phyloP scores from a whole-genome alignment of 345 rosid genomes.

The Dipteronia sinensis region DNA sequence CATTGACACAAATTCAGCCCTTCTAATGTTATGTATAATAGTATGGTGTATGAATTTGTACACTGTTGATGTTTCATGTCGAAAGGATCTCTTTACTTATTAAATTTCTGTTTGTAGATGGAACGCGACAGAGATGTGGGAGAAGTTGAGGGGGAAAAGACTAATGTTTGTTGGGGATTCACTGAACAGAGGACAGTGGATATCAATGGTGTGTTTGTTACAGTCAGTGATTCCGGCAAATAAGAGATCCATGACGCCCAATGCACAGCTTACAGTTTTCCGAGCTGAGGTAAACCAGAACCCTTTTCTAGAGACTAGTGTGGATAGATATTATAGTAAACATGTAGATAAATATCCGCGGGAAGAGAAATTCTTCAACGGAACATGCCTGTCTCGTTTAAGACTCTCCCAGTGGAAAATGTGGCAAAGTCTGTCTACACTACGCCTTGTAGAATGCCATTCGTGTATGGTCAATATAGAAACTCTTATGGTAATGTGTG shows the following conservation, averaged over 20 bases:
- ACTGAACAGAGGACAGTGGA: slow-evolving; percentile 95
- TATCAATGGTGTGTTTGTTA: slow-evolving; percentile 89
- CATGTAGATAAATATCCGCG: too few species aligned
- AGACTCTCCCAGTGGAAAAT: too few species aligned
- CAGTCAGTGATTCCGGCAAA: slow-evolving; percentile 78
- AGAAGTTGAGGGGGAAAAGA: slow-evolving; percentile 90
- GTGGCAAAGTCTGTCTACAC: too few species aligned
- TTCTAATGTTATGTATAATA: too few species aligned
- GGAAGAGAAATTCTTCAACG: too few species aligned
- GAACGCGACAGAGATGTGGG: slow-evolving; percentile 89
- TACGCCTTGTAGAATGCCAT: background rate
- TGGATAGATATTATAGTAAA: too few species aligned
- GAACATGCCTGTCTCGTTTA: too few species aligned
- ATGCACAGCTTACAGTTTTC: slow-evolving; percentile 88
- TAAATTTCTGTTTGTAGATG: slow-evolving; percentile 48
- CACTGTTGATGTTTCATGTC: too few species aligned
- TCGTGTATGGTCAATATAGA: background rate
- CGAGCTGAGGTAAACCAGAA: slow-evolving; percentile 69
- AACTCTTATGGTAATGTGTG: background rate
- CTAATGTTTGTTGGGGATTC: slow-evolving; percentile 99
- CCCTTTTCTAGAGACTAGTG: background rate
- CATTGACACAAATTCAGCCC: background rate
- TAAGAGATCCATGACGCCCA: slow-evolving; percentile 83
- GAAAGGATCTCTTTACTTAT: too few species aligned
- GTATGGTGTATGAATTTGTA: too few species aligned